Percentiles rank a stretch among this genome's conserved stretches.
These are phyloP conservation scores for Phlebiopsis flavidoalba DNA, from an alignment of 768 basidiomycete species.

Conservation along the genomic window DNA sequence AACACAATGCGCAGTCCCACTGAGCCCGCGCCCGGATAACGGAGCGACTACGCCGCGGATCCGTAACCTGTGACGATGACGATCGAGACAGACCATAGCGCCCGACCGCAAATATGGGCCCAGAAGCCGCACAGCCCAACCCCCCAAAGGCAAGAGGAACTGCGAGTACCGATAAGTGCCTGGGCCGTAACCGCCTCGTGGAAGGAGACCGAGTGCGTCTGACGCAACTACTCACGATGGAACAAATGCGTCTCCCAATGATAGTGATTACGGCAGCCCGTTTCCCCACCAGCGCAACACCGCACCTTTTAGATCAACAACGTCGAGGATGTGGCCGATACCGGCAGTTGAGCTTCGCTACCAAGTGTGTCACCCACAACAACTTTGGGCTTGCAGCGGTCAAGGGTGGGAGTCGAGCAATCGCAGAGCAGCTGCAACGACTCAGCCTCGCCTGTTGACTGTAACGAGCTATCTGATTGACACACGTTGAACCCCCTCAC, in stretches of 20 bases:
- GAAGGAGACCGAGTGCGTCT: slow-evolving; percentile 19
- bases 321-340: slow-evolving; percentile 28
- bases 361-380: slow-evolving; percentile 32
- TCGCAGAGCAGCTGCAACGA: slow-evolving; percentile 33
- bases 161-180: slow-evolving; percentile 13
- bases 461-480: slow-evolving; percentile 26
- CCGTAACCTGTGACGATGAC: slow-evolving; percentile 18
- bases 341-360: slow-evolving; percentile 38
- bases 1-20: too few relatives aligned
- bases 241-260: background rate
- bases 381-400: slow-evolving; percentile 21
- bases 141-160: slow-evolving; percentile 19
- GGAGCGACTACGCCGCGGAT: too few relatives aligned
- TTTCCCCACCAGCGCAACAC: slow-evolving; percentile 19
- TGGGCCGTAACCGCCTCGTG: slow-evolving; percentile 10
- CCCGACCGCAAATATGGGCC: slow-evolving; percentile 19
- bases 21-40: too few relatives aligned
- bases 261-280: background rate
- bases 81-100: slow-evolving; percentile 20
- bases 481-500: slow-evolving; percentile 21
- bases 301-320: slow-evolving; percentile 25
- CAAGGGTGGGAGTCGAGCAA: slow-evolving; percentile 28
- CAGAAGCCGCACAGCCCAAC: slow-evolving; percentile 15
- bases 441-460: slow-evolving; percentile 28
- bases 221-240: background rate